Percentiles rank a stretch among this genome's conserved stretches.
Conservation (phyloP, 148 eudicot species). For the Chenopodium quinoa region DNA sequence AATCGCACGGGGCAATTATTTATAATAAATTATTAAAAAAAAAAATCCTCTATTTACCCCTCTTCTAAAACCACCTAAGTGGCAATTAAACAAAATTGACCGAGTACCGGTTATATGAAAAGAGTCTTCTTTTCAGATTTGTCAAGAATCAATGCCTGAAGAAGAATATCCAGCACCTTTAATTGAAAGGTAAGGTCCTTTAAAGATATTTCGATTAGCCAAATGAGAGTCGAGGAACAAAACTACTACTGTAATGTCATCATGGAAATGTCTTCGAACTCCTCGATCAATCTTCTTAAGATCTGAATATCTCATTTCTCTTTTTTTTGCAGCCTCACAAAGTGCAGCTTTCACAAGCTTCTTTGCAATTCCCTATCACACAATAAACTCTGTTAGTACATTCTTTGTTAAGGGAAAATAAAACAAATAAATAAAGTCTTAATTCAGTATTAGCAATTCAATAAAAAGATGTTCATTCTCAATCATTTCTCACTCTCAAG, state of each 20-base stretch:
- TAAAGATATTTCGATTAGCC: constrained; percentile 43
- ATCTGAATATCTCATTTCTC: constrained; percentile 86
- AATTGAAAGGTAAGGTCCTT: constrained; percentile 47
- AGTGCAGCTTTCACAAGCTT: constrained; percentile 70
- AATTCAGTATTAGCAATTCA: not conserved
- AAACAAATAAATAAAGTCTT: not conserved
- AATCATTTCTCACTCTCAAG: not conserved
- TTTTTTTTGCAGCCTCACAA: constrained; percentile 73
- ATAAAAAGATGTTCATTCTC: not conserved
- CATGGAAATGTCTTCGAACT: constrained; percentile 80
- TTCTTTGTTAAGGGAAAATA: not conserved
- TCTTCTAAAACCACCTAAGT: constrained; percentile 9
- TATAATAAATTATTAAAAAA: not conserved
- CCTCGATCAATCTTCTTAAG: constrained; percentile 68
- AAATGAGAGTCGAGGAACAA: constrained; percentile 56
- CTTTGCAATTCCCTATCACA: constrained; percentile 67
- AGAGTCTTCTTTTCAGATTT: too few relatives aligned
- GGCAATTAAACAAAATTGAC: constrained; percentile 1
- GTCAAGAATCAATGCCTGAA: constrained; percentile 19
- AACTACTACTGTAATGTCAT: constrained; percentile 78
- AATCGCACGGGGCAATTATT: not conserved
- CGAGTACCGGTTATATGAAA: not conserved
- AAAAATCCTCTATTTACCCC: constrained; percentile 1
- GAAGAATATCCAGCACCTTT: constrained; percentile 49
- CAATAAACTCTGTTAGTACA: not conserved